A percentile compares a stretch with the other conserved stretches of the same genome.
phyloP scores from a whole-genome alignment of 2,329 filamentous ascomycete species.

The Hymenoscyphus salicellus region DNA sequence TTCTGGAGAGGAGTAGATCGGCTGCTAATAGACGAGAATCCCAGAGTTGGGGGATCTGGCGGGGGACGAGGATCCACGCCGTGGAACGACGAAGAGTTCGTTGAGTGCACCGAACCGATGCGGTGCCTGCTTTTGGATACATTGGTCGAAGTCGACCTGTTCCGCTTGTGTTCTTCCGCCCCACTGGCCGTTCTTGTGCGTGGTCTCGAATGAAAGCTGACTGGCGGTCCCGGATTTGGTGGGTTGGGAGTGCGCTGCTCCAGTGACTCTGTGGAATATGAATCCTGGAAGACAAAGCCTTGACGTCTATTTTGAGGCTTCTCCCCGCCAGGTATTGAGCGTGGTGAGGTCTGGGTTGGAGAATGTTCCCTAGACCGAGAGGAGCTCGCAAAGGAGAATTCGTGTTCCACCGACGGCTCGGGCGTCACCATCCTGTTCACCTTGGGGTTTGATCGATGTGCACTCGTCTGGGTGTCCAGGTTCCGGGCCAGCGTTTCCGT shows the following conservation, averaged over 20 bases:
- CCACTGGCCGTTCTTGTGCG: constrained; percentile 44
- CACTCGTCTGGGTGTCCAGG: constrained; percentile 21
- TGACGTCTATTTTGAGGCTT: constrained; percentile 46
- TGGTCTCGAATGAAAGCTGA: constrained; percentile 41
- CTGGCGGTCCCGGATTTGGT: constrained; percentile 22
- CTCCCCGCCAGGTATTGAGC: constrained; percentile 46
- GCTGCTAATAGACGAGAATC: constrained; percentile 42
- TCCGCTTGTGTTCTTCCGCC: constrained; percentile 40
- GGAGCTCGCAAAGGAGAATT: constrained; percentile 24
- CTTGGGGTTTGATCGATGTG: constrained; percentile 24
- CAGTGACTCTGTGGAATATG: constrained; percentile 43
- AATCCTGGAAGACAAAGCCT: constrained; percentile 60
- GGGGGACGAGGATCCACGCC: constrained; percentile 44
- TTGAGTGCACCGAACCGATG: constrained; percentile 68
- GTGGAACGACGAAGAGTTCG: constrained; percentile 52
- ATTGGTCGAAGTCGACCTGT: constrained; percentile 39
- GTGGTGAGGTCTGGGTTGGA: constrained; percentile 48
- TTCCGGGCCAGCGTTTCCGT: constrained; percentile 29
- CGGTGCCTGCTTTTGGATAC: constrained; percentile 55
- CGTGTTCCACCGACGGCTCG: constrained; percentile 42
- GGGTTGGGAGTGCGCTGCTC: constrained; percentile 15
- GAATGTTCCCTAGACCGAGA: constrained; percentile 20
- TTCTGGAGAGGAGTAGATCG: constrained; percentile 33
- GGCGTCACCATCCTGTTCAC: constrained; percentile 60
- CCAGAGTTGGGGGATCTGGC: constrained; percentile 37